These are phyloP conservation scores for Wickerhamiella qilinensis DNA, from an alignment of 805 yeast genomes.

Conservation along the genomic window DNA sequence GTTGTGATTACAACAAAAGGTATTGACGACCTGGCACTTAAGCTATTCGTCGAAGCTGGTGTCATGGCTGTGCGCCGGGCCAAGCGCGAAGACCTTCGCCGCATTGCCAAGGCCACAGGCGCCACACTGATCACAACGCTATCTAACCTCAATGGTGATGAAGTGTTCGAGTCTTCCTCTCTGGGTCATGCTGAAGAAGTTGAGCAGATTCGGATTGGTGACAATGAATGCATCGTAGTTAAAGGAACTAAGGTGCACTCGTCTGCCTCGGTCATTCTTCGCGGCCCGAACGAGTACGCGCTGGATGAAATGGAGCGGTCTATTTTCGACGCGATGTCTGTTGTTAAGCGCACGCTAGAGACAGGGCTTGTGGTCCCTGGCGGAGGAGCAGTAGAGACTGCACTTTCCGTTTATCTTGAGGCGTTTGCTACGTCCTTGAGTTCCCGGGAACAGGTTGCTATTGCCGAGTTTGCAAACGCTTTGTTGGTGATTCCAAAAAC, in stretches of 20 bases:
- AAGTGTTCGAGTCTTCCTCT: slow-evolving; percentile 68
- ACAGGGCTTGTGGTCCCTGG: slow-evolving; percentile 94
- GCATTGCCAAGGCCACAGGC: slow-evolving; percentile 97
- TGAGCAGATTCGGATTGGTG: slow-evolving; percentile 76
- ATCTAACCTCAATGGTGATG: slow-evolving; percentile 93
- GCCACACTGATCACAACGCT: slow-evolving; percentile 76
- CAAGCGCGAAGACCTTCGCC: slow-evolving; percentile 86
- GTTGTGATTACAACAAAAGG: slow-evolving; percentile 89
- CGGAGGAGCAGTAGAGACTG: slow-evolving; percentile 98
- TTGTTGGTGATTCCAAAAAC: slow-evolving; percentile 89
- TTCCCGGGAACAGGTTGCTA: slow-evolving; percentile 92
- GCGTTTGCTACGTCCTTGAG: slow-evolving; percentile 97
- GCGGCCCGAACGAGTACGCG: slow-evolving; percentile 89
- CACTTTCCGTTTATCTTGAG: slow-evolving; percentile 84
- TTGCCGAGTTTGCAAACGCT: slow-evolving; percentile 91
- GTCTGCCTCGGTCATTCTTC: slow-evolving; percentile 74
- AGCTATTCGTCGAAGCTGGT: slow-evolving; percentile 79
- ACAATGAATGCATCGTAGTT: slow-evolving; percentile 89
- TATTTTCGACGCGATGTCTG: slow-evolving; percentile 82
- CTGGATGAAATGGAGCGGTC: slow-evolving; percentile 98
- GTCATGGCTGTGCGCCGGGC: slow-evolving; percentile 95
- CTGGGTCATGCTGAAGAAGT: slow-evolving; percentile 87
- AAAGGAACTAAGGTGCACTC: slow-evolving; percentile 86
- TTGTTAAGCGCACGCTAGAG: slow-evolving; percentile 90
- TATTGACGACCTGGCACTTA: slow-evolving; percentile 80